phyloP scores from a whole-genome alignment of 1,284 basidiomycete genomes.

The Ustilago hordei region DNA sequence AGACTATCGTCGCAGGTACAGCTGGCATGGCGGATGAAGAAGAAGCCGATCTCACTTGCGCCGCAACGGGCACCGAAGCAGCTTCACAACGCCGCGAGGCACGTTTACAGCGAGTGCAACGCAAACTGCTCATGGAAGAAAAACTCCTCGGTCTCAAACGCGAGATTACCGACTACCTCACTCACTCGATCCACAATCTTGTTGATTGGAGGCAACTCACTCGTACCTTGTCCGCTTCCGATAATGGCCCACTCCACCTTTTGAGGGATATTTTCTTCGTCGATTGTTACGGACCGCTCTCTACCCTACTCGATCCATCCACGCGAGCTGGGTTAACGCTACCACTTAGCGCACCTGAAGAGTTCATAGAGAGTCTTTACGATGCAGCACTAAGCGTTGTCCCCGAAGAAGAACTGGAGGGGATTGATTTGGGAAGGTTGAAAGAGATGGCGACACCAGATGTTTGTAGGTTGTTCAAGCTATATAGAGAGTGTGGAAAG shows the following conservation, averaged over 20 bases:
- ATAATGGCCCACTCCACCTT: slow-evolving; percentile 16
- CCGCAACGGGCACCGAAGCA: slow-evolving; percentile 8
- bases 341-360: slow-evolving; percentile 29
- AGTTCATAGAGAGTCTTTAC: slow-evolving; percentile 41
- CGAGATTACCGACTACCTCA: slow-evolving; percentile 51
- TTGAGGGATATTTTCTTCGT: slow-evolving; percentile 41
- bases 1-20: slow-evolving; percentile 32
- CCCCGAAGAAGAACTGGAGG: slow-evolving; percentile 25
- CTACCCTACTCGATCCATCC: slow-evolving; percentile 36
- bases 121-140: slow-evolving; percentile 47
- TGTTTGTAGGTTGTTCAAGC: slow-evolving; percentile 53
- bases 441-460: slow-evolving; percentile 42
- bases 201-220: slow-evolving; percentile 33
- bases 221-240: slow-evolving; percentile 4
- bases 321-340: slow-evolving; percentile 32
- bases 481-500: slow-evolving; percentile 62
- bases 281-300: slow-evolving; percentile 36
- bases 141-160: slow-evolving; percentile 49
- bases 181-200: slow-evolving; percentile 23
- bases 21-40: slow-evolving; percentile 29
- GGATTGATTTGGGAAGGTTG: slow-evolving; percentile 19
- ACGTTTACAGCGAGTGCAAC: slow-evolving; percentile 37
- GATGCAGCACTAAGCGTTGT: slow-evolving; percentile 44
- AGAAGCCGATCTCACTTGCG: slow-evolving; percentile 10
- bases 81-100: slow-evolving; percentile 34